These are phyloP conservation scores for Debaryomyces psychrophilus DNA, from an alignment of 1,139 yeast genomes.

Conservation along the genomic window DNA sequence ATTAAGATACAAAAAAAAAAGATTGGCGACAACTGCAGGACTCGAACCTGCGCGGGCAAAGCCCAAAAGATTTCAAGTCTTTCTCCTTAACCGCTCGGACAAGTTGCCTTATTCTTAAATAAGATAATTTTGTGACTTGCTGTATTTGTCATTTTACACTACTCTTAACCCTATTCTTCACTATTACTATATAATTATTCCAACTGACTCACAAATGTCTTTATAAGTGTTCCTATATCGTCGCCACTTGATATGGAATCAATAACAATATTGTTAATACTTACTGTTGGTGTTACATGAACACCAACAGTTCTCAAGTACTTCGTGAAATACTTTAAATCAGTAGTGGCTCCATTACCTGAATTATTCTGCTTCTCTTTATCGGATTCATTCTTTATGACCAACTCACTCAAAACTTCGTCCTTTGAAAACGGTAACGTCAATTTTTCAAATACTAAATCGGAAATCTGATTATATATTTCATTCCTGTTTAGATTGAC, in stretches of 20 bases:
- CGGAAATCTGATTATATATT: slow-evolving; percentile 57
- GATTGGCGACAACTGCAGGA: slow-evolving; percentile 57
- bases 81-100: slow-evolving; percentile 63
- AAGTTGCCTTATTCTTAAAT: slow-evolving; percentile 39
- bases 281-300: slow-evolving; percentile 84
- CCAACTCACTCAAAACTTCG: slow-evolving; percentile 38
- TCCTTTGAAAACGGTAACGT: slow-evolving; percentile 41
- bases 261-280: slow-evolving; percentile 64
- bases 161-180: no score
- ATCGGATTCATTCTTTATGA: slow-evolving; percentile 25
- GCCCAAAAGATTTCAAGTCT: slow-evolving; percentile 62
- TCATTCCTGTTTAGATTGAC: slow-evolving; percentile 57
- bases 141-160: not conserved
- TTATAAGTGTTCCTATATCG: slow-evolving; percentile 36
- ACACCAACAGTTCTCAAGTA: slow-evolving; percentile 77
- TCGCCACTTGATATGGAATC: slow-evolving; percentile 43
- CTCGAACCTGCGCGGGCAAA: slow-evolving; percentile 63
- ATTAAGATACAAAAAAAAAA: slow-evolving; percentile 21
- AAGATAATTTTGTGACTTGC: not conserved
- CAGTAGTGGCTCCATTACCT: slow-evolving; percentile 63
- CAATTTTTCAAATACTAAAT: slow-evolving; percentile 46
- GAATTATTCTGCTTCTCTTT: slow-evolving; percentile 44
- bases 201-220: slow-evolving; percentile 26
- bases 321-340: slow-evolving; percentile 73
- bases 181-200: not conserved